Percentiles rank a stretch among this genome's conserved stretches.
Evolutionary conservation across 2,329 filamentous ascomycete genomes (phyloP).

Genomic region (Aspergillus bombycis): DNA sequence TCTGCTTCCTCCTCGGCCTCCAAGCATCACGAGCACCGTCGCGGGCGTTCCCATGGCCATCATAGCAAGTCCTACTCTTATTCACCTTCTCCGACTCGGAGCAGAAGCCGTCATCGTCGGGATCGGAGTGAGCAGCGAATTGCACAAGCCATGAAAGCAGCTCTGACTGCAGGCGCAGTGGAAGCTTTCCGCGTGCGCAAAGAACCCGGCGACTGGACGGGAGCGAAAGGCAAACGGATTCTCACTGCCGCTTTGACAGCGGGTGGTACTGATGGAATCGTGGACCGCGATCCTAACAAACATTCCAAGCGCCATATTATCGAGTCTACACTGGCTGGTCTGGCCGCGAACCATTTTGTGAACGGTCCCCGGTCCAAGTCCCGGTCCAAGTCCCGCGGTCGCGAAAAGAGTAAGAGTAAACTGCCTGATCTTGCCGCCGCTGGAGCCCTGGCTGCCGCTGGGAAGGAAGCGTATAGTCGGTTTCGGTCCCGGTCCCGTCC

Average conservation of each 20-base stretch:
- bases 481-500: conserved; percentile 47
- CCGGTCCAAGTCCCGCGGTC: conserved; percentile 60
- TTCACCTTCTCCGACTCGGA: conserved; percentile 55
- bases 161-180: conserved; percentile 83
- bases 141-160: conserved; percentile 87
- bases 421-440: conserved; percentile 47
- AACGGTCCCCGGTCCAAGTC: conserved; percentile 79
- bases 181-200: conserved; percentile 91
- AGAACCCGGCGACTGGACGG: conserved; percentile 85
- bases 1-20: conserved; percentile 42
- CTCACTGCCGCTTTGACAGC: conserved; percentile 85
- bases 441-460: conserved; percentile 50
- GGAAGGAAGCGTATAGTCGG: conserved; percentile 50
- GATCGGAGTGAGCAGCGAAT: conserved; percentile 63
- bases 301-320: conserved; percentile 79
- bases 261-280: conserved; percentile 79
- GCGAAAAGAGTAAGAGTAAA: conserved; percentile 48
- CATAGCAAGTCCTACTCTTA: conserved; percentile 51
- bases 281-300: conserved; percentile 69
- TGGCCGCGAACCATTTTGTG: conserved; percentile 81
- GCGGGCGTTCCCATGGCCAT: conserved; percentile 40
- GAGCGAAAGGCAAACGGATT: conserved; percentile 88
- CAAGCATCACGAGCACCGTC: conserved; percentile 55
- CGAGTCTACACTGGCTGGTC: conserved; percentile 85
- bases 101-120: conserved; percentile 54